Evolutionary conservation across 2,329 filamentous ascomycete genomes (phyloP).

Genomic region (Beauveria medogensis): DNA sequence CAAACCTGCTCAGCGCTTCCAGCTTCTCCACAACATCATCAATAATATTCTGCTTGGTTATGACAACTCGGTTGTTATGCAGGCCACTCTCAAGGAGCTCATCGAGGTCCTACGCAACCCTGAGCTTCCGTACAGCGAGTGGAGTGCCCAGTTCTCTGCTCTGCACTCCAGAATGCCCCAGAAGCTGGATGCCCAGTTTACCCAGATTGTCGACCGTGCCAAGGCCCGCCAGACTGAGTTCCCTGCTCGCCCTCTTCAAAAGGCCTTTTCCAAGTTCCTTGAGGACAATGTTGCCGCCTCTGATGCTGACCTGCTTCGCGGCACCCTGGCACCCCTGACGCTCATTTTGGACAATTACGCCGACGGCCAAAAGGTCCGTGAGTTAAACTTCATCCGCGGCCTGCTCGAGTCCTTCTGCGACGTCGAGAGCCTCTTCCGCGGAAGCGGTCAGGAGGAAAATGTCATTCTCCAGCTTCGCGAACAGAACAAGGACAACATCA

Average conservation of each 20-base stretch:
- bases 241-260: slow-evolving; percentile 78
- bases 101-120: slow-evolving; percentile 84
- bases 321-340: slow-evolving; percentile 65
- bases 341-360: slow-evolving; percentile 72
- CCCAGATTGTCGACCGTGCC: slow-evolving; percentile 78
- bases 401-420: slow-evolving; percentile 76
- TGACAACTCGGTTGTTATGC: slow-evolving; percentile 97
- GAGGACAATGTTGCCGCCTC: slow-evolving; percentile 70
- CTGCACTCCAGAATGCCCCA: slow-evolving; percentile 96
- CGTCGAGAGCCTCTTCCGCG: slow-evolving; percentile 82
- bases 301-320: slow-evolving; percentile 67
- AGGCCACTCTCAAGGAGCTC: slow-evolving; percentile 73
- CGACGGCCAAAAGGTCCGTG: slow-evolving; percentile 84
- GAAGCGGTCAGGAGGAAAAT: slow-evolving; percentile 84
- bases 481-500: slow-evolving; percentile 87
- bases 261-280: slow-evolving; percentile 79
- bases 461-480: slow-evolving; percentile 91
- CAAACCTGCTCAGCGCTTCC: slow-evolving; percentile 86
- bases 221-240: slow-evolving; percentile 76
- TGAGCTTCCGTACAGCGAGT: slow-evolving; percentile 92
- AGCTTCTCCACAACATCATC: slow-evolving; percentile 67
- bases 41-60: slow-evolving; percentile 86
- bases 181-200: slow-evolving; percentile 76
- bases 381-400: slow-evolving; percentile 71
- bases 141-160: slow-evolving; percentile 90